Conservation (phyloP, 1,139 yeast genomes). For the Yarrowia galli region DNA sequence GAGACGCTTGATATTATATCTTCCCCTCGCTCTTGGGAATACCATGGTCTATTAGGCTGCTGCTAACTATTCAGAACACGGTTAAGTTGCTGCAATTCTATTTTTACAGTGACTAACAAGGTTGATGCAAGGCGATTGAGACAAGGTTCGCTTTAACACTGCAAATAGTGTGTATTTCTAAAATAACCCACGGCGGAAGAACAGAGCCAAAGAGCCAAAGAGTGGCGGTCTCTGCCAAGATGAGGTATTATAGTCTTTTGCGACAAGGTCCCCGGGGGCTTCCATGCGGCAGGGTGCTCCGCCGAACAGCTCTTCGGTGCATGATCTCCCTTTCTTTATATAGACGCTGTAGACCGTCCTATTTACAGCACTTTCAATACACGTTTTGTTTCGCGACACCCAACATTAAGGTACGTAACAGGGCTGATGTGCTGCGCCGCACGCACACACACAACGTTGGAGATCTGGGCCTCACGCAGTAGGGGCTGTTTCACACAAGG, state of each 20-base stretch:
- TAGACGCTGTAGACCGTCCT: neutral
- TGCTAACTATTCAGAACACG: neutral
- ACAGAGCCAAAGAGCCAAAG: neutral
- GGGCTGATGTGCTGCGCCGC: conserved; percentile 23
- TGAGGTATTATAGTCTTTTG: conserved; percentile 8
- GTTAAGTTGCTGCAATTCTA: neutral
- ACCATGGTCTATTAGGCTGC: neutral
- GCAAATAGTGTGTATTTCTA: conserved; percentile 6
- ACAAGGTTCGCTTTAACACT: conserved; percentile 10
- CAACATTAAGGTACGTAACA: conserved; percentile 32
- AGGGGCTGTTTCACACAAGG: conserved; percentile 4
- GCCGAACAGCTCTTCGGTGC: conserved; percentile 7
- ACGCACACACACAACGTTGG: neutral
- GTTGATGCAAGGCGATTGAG: neutral
- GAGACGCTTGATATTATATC: neutral
- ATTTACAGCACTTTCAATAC: neutral
- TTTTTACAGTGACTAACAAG: conserved; percentile 24
- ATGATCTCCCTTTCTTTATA: conserved; percentile 1
- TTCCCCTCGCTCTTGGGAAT: neutral
- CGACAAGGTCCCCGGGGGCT: conserved; percentile 5
- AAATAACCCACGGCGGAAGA: conserved; percentile 6
- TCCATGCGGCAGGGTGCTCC: conserved; percentile 25
- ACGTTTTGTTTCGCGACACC: neutral
- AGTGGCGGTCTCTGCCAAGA: conserved; percentile 11
- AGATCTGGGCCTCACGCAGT: conserved; percentile 11